These are phyloP conservation scores for Urtica urens DNA, from an alignment of 306 rosid species.

Conservation along the genomic window DNA sequence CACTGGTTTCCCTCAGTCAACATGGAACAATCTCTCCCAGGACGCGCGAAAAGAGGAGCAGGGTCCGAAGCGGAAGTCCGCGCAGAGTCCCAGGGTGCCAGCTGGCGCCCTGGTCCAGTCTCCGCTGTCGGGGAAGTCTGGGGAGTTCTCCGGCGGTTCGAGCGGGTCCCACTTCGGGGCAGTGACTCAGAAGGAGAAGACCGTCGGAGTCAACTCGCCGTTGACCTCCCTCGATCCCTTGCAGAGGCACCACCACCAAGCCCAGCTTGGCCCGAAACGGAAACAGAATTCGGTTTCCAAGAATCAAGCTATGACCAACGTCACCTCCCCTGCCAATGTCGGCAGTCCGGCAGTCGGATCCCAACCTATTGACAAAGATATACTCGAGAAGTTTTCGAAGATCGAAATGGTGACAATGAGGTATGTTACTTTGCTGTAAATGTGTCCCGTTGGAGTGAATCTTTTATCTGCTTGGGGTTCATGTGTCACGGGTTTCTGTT, in stretches of 20 bases:
- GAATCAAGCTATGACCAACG: conserved; percentile 64
- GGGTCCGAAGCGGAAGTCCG: conserved; percentile 55
- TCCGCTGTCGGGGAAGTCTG: conserved; percentile 75
- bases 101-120: conserved; percentile 66
- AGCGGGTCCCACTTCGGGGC: conserved; percentile 69
- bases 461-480: too few relatives aligned
- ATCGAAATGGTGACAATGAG: conserved; percentile 59
- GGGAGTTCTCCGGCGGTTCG: conserved; percentile 85
- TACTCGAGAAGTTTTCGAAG: conserved; percentile 67
- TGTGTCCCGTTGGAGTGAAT: not conserved
- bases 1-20: conserved; percentile 57
- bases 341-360: conserved; percentile 79
- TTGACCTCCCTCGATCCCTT: conserved; percentile 66
- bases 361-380: conserved; percentile 42
- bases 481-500: conserved; percentile 19
- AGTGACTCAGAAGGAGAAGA: conserved; percentile 67
- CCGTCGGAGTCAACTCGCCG: conserved; percentile 55
- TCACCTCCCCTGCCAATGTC: conserved; percentile 88
- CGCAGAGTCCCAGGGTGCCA: conserved; percentile 81
- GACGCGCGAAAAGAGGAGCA: conserved; percentile 80
- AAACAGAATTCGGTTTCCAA: conserved; percentile 75
- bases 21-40: conserved; percentile 68
- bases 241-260: conserved; percentile 83
- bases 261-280: conserved; percentile 55
- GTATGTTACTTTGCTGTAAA: conserved; percentile 28